Evolutionary conservation across 2,329 filamentous ascomycete genomes (phyloP).

Genomic region (Fusarium austroafricanum): DNA sequence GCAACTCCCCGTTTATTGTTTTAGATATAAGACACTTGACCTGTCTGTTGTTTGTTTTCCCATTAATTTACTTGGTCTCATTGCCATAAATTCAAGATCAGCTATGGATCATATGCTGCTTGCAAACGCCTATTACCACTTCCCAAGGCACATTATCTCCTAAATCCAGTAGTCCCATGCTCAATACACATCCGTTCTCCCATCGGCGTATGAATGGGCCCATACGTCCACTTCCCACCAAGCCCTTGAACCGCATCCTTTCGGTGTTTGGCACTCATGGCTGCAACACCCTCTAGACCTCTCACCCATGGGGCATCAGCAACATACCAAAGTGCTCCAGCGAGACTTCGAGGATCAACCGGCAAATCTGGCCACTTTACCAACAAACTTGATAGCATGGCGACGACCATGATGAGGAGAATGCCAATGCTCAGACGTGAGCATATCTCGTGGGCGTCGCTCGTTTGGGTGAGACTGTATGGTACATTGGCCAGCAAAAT

Average conservation of each 20-base stretch:
- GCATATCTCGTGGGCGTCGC: constrained; percentile 54
- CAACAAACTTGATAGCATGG: constrained; percentile 54
- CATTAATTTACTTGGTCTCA: too few species aligned
- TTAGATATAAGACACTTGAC: too few species aligned
- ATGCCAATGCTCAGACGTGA: constrained; percentile 54
- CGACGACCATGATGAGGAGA: constrained; percentile 56
- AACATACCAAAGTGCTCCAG: constrained; percentile 58
- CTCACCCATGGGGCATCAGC: constrained; percentile 34
- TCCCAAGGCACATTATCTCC: neutral
- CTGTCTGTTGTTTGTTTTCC: too few species aligned
- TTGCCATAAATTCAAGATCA: too few species aligned
- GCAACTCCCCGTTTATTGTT: constrained; percentile 31
- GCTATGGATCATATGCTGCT: neutral
- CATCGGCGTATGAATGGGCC: constrained; percentile 26
- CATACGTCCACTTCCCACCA: constrained; percentile 35
- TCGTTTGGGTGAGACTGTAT: constrained; percentile 56
- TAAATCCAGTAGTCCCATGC: constrained; percentile 30
- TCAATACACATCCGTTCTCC: constrained; percentile 37
- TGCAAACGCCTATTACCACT: too few species aligned
- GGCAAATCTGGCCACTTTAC: constrained; percentile 57
- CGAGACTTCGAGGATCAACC: constrained; percentile 59
- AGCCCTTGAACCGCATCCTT: constrained; percentile 26
- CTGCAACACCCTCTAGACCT: constrained; percentile 33
- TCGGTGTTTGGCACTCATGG: constrained; percentile 26
- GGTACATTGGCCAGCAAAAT: constrained; percentile 61